Evolutionary conservation across 2,329 filamentous ascomycete genomes (phyloP).

Genomic region (Microsporum ferrugineum): DNA sequence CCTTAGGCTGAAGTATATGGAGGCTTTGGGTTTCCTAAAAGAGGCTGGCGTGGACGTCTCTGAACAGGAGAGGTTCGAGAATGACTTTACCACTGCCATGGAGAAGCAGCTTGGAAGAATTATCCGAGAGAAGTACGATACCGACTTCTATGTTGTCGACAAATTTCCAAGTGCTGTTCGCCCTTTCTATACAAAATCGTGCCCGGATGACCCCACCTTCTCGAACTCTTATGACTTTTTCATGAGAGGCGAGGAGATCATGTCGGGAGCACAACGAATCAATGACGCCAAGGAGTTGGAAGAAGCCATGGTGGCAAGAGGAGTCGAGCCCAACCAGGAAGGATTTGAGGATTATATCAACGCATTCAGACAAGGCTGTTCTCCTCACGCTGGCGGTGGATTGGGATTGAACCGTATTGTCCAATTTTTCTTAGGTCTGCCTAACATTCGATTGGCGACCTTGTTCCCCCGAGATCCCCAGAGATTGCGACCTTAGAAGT

Average conservation of each 20-base stretch:
- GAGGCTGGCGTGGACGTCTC: constrained; percentile 41
- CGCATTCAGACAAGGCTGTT: constrained; percentile 53
- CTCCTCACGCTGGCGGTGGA: constrained; percentile 54
- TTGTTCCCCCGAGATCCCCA: constrained; percentile 54
- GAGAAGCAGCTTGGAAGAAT: constrained; percentile 67
- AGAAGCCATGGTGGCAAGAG: constrained; percentile 47
- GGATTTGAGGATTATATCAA: constrained; percentile 54
- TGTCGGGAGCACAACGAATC: constrained; percentile 56
- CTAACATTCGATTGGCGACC: constrained; percentile 51
- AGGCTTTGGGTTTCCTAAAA: constrained; percentile 38
- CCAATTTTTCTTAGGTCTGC: constrained; percentile 54
- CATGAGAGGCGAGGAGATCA: constrained; percentile 59
- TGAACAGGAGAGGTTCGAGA: constrained; percentile 39
- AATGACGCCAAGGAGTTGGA: constrained; percentile 49
- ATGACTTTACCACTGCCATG: constrained; percentile 39
- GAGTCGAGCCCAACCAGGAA: constrained; percentile 47
- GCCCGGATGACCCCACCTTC: constrained; percentile 53
- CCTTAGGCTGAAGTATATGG: constrained; percentile 40
- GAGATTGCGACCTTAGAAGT: constrained; percentile 35
- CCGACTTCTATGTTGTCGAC: constrained; percentile 94
- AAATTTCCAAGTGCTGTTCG: constrained; percentile 85
- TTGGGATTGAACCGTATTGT: constrained; percentile 56
- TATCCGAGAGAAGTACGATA: constrained; percentile 77
- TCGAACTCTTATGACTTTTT: constrained; percentile 61
- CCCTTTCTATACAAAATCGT: constrained; percentile 85